Evolutionary conservation across 352 stramenopile species (phyloP), one percentile per base, ranked within the genome.

Genomic region (Globisporangium irregulare): DNA sequence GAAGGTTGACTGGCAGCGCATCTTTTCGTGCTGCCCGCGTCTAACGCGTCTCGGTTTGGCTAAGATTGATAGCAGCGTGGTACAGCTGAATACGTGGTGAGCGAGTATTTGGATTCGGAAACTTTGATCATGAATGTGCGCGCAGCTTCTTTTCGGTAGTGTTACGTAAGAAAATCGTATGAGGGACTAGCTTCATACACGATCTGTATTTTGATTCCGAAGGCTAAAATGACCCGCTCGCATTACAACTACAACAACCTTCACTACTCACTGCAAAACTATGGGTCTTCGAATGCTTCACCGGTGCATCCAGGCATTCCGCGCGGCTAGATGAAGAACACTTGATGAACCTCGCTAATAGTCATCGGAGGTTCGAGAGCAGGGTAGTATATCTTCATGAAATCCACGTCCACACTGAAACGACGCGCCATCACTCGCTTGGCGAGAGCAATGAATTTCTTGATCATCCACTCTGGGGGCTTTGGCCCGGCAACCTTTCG

Each of bases 21-120:
- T 77, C 9, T 74, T 72, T n/a, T 34, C 20, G 1, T 20, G n/a
- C 4, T 66, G 27, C 36, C 36, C 43, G 1, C n/a, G 60, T 3
- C 64, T 73, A 1, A 2, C 27, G 22, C 64, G 72, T 2, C 53
- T 77, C 1, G 72, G 75, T 51, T 61, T 73, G 32, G 59, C 50
- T 18, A 4, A 43, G 12, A 43, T 43, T 8, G 36, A 43, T 15
- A 18, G 36, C 12, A 43, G 36, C 10, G 36, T 43, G 36, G 36
- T 18, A 10, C 36, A 43, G 36, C 36, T 43, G 10, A 43, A 43
- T 15, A 14, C 29, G 29, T 32, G 9, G 36, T 4, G 36, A 43
- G 4, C 36, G 36, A 43, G 36, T 10, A 15, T 14, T 43, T 43
- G 36, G 36, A 43, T 12, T 12, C 36, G 36, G 36, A 43, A 43